A percentile compares a stretch with the other conserved stretches of the same genome.
These are phyloP conservation scores for Diaporthe sp. DNA, from an alignment of 2,329 filamentous ascomycete genomes.

Conservation along the genomic window DNA sequence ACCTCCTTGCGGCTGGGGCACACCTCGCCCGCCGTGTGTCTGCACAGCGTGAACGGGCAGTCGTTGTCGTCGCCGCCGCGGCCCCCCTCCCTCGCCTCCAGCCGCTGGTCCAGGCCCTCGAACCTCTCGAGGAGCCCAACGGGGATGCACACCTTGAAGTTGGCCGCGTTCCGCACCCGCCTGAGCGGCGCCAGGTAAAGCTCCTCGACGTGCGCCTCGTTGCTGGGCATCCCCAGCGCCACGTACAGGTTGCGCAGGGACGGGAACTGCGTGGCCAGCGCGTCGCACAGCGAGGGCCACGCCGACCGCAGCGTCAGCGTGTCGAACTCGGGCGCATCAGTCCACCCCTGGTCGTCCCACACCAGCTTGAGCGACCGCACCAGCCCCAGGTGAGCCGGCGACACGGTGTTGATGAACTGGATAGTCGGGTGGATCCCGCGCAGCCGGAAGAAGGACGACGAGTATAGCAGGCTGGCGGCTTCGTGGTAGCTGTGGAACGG, in stretches of 20 bases:
- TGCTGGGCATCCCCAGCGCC: constrained; percentile 36
- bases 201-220: constrained; percentile 35
- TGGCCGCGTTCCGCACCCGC: constrained; percentile 29
- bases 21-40: constrained; percentile 41
- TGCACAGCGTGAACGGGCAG: constrained; percentile 35
- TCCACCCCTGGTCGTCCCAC: constrained; percentile 42
- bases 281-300: constrained; percentile 40
- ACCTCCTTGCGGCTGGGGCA: constrained; percentile 40
- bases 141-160: constrained; percentile 41
- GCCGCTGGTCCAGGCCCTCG: constrained; percentile 26
- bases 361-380: constrained; percentile 42
- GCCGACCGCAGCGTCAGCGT: constrained; percentile 37
- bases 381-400: constrained; percentile 36
- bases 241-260: constrained; percentile 41
- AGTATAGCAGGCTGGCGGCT: constrained; percentile 38
- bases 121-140: constrained; percentile 38
- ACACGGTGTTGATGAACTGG: constrained; percentile 40
- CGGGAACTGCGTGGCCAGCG: constrained; percentile 34
- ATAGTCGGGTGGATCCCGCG: constrained; percentile 40
- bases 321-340: constrained; percentile 35
- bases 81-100: constrained; percentile 6
- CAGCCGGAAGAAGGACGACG: constrained; percentile 41
- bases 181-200: constrained; percentile 36
- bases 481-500: constrained; percentile 35
- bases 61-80: background rate